phyloP scores from a whole-genome alignment of 306 rosid genomes.

The Sphenostylis stenocarpa region DNA sequence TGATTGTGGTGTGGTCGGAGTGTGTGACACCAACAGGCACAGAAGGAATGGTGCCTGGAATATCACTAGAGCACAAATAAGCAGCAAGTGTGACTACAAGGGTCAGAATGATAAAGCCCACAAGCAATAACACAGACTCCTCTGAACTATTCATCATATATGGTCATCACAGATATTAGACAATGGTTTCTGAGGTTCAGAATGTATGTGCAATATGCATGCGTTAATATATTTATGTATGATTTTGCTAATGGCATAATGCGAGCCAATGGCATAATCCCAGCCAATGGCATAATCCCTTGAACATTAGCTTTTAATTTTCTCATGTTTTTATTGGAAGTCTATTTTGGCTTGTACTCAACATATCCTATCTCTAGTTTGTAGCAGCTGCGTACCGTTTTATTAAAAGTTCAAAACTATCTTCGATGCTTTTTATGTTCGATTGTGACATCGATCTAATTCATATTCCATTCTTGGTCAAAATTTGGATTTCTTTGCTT shows the following conservation, averaged over 20 bases:
- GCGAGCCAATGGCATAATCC: too few species aligned
- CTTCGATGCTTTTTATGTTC: neutral
- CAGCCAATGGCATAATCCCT: neutral
- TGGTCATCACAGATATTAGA: conserved; percentile 16
- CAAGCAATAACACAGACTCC: conserved; percentile 6
- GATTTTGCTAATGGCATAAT: neutral
- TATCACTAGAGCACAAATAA: conserved; percentile 2
- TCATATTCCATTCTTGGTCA: neutral
- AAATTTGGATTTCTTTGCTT: neutral
- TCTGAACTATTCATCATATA: conserved; percentile 13
- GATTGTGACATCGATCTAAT: neutral
- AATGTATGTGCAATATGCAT: neutral
- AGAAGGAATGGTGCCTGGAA: neutral
- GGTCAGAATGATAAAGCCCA: neutral
- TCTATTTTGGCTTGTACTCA: conserved; percentile 7
- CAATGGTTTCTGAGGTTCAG: neutral
- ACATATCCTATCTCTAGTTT: neutral
- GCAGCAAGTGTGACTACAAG: conserved; percentile 1
- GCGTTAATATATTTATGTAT: neutral
- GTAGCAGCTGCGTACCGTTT: conserved; percentile 28
- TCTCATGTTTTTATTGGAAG: conserved; percentile 5
- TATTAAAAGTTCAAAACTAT: neutral
- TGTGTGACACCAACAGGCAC: neutral
- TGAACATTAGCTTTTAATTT: neutral
- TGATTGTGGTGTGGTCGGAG: conserved; percentile 16